phyloP scores from a whole-genome alignment of 345 rosid species.

The Citrus hindsii region DNA sequence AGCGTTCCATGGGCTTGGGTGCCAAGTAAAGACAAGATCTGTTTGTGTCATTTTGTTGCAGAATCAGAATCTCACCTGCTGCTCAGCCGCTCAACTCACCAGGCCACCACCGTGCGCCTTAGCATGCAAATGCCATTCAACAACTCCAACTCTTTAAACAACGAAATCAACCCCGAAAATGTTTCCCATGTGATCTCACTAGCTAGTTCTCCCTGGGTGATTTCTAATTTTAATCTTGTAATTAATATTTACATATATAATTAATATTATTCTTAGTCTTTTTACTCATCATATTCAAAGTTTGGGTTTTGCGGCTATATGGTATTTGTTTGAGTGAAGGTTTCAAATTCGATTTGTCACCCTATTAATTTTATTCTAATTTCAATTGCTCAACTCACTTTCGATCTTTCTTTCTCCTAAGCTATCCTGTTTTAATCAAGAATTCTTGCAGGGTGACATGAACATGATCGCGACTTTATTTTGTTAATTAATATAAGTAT shows the following conservation, averaged over 20 bases:
- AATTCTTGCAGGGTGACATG: not conserved
- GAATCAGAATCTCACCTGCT: conserved; percentile 27
- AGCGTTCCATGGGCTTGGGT: not conserved
- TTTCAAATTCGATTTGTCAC: no score
- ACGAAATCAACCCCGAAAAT: not conserved
- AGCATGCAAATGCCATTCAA: not conserved
- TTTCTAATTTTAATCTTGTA: no score
- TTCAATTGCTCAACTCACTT: no score
- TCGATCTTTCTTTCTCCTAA: no score
- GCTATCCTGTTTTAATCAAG: no score
- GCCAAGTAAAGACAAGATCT: conserved; percentile 1
- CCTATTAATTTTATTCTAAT: no score
- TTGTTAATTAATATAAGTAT: not conserved
- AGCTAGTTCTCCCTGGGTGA: no score
- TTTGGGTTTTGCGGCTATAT: no score
- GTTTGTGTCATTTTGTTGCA: not conserved
- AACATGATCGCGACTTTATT: not conserved
- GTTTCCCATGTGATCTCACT: conserved; percentile 14
- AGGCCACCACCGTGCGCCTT: not conserved
- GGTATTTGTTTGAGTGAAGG: no score
- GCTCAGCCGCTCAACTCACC: conserved; percentile 2
- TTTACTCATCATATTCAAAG: no score
- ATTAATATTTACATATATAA: no score
- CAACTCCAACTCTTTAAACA: not conserved
- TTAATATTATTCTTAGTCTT: no score